Evolutionary conservation across 805 yeast genomes (phyloP), one percentile per base, ranked within the genome.

Genomic region (Millerozyma miso): DNA sequence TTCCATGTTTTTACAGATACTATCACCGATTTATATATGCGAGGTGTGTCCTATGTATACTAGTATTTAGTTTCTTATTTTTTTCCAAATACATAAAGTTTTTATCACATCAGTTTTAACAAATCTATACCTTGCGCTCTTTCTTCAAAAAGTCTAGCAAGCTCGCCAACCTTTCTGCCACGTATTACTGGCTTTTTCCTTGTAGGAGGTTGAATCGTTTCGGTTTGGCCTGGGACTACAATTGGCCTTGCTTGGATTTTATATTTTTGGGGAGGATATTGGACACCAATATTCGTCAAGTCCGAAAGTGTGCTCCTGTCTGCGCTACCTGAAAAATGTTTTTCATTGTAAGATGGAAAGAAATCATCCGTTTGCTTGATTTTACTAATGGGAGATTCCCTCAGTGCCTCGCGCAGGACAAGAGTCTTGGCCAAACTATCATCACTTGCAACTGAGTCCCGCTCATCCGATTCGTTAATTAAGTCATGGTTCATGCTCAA

Each of bases 81-180:
- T 37, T 23, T 37, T 23, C 19, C 20, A 37, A 37, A 38, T 20
- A 31, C 19, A 14, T 39, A 15, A 13, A 19, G 14, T 37, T 15
- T 14, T 43, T 15, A 19, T 44, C 51, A 58, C 56, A 64, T 52
- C 17, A 55, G 53, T 36, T 48, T 54, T 32, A 65, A 49, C 18
- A 70, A 51, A 42, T 68, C 71, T 38, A 68, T 52, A 1, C 72
- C 76, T 43, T 68, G 62, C 3, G 66, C 56, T 49, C 83, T 65
- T 54, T 82, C 86, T 54, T 83, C 89, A 49, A 78, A 83, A 33
- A 82, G 59, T 44, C 72, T 74, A 1, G 88, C 84, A 45, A 83
- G 63, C 53, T 77, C 81, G 10, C 80, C 77, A 1, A 83, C 88
- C 58, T 77, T 79, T 40, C 76, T 68, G 10, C 80, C 81, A 14